Conservation (phyloP, 2,329 filamentous ascomycete genomes). For the Ophiostoma pallidulum region DNA sequence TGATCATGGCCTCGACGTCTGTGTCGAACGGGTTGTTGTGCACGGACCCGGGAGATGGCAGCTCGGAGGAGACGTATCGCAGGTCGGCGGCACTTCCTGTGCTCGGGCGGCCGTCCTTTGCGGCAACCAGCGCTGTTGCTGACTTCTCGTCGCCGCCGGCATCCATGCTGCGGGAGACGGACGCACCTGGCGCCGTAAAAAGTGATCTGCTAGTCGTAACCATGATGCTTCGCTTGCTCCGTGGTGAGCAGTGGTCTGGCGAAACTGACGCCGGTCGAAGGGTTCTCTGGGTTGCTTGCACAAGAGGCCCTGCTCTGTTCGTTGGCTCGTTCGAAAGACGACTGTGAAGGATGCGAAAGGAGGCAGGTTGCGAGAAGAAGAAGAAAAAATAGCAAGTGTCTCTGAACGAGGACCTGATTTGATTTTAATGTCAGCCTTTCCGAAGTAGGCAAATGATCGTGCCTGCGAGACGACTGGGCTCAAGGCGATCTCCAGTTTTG, state of each 20-base stretch:
- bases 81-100: neutral
- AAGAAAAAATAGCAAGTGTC: neutral
- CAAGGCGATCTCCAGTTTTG: neutral
- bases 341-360: too few relatives aligned
- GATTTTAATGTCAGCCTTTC: neutral
- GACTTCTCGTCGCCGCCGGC: constrained; percentile 7
- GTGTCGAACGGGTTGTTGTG: constrained; percentile 44
- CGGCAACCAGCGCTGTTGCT: too few relatives aligned
- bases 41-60: constrained; percentile 36
- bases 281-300: too few relatives aligned
- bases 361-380: too few relatives aligned
- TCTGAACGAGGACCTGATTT: neutral
- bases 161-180: too few relatives aligned
- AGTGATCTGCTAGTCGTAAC: constrained; percentile 3
- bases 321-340: too few relatives aligned
- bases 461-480: too few relatives aligned
- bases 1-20: constrained; percentile 46
- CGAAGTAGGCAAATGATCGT: too few relatives aligned
- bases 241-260: neutral
- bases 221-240: neutral
- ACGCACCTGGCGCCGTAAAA: neutral
- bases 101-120: constrained; percentile 10
- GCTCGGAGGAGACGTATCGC: constrained; percentile 23
- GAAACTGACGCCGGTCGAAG: too few relatives aligned
- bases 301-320: too few relatives aligned